phyloP scores from a whole-genome alignment of 2,329 filamentous ascomycete species.

The Aspergillus jensenii region DNA sequence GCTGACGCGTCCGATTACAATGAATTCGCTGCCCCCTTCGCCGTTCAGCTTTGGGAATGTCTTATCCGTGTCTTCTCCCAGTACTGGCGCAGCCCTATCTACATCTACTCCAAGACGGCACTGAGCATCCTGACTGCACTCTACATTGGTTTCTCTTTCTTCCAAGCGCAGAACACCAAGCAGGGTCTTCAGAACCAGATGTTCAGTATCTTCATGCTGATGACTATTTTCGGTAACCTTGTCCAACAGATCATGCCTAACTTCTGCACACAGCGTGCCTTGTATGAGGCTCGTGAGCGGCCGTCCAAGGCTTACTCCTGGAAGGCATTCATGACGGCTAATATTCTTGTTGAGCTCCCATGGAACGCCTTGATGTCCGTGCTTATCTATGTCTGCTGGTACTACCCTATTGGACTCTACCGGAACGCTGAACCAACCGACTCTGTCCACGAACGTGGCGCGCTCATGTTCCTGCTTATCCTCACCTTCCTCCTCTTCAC shows the following conservation, averaged over 20 bases:
- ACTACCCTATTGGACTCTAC: slow-evolving; percentile 61
- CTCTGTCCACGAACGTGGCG: slow-evolving; percentile 54
- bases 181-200: slow-evolving; percentile 89
- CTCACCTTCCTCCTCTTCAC: slow-evolving; percentile 70
- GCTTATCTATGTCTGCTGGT: slow-evolving; percentile 65
- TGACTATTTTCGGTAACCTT: slow-evolving; percentile 71
- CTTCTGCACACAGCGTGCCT: slow-evolving; percentile 58
- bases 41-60: slow-evolving; percentile 65
- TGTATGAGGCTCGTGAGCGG: slow-evolving; percentile 61
- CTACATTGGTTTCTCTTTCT: slow-evolving; percentile 85
- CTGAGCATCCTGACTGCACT: slow-evolving; percentile 67
- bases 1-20: slow-evolving; percentile 59
- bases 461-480: slow-evolving; percentile 64
- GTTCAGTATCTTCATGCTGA: slow-evolving; percentile 84
- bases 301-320: slow-evolving; percentile 73
- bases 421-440: slow-evolving; percentile 42
- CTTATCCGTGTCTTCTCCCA: slow-evolving; percentile 78
- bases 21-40: slow-evolving; percentile 79
- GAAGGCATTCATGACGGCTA: slow-evolving; percentile 69
- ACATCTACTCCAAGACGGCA: slow-evolving; percentile 79
- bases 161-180: slow-evolving; percentile 68
- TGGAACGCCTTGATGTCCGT: slow-evolving; percentile 64
- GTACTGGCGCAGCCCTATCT: slow-evolving; percentile 86
- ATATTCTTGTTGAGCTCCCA: slow-evolving; percentile 70
- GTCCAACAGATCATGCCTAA: slow-evolving; percentile 58